These are phyloP conservation scores for Coemansia sp. DNA, from an alignment of 192 early-diverging fungal genomes.

Conservation along the genomic window DNA sequence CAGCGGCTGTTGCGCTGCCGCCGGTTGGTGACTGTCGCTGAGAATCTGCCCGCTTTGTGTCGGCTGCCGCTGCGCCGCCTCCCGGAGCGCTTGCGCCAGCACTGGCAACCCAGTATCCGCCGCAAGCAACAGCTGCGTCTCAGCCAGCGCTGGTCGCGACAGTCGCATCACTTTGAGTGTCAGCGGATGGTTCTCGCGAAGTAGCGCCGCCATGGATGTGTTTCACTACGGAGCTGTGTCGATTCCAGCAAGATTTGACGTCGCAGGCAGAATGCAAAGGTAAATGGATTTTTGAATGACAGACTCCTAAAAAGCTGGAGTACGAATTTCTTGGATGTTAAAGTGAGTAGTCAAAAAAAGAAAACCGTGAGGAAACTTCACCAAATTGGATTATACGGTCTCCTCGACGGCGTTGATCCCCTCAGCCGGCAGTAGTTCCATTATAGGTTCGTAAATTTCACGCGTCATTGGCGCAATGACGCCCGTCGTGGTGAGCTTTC, in stretches of 20 bases:
- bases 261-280: neutral
- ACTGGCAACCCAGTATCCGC: conserved; percentile 35
- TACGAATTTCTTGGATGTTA: no score
- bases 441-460: conserved; percentile 88
- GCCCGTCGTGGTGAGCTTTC: conserved; percentile 73
- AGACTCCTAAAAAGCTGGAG: no score
- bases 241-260: conserved; percentile 4
- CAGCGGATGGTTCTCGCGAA: conserved; percentile 66
- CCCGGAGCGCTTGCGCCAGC: conserved; percentile 30
- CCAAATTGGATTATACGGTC: conserved; percentile 17
- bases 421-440: conserved; percentile 84
- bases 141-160: conserved; percentile 69
- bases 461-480: conserved; percentile 89
- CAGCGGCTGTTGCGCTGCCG: conserved; percentile 50
- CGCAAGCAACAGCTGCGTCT: conserved; percentile 46
- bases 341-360: no score
- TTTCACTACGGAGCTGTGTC: neutral
- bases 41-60: conserved; percentile 43
- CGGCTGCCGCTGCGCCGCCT: conserved; percentile 48
- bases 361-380: neutral
- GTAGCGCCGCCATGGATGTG: conserved; percentile 35
- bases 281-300: neutral
- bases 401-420: conserved; percentile 85
- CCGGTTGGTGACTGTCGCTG: conserved; percentile 37
- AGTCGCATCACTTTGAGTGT: conserved; percentile 91